Base-by-base conservation (phyloP, 2,329 filamentous ascomycete genomes). In the Tolypocladium inflatum region DNA sequence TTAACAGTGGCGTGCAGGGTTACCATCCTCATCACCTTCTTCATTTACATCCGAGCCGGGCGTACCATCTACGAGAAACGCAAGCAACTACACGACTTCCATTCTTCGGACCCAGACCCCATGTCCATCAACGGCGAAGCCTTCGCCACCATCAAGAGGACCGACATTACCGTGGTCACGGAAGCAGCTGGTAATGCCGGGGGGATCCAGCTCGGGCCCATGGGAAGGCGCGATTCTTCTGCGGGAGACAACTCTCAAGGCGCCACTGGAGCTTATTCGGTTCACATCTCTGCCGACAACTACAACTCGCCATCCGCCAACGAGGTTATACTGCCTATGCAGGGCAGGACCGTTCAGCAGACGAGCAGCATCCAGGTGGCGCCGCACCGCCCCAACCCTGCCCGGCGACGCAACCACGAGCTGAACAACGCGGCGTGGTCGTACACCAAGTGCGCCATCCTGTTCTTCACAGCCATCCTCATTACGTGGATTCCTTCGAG, bases 401-500 rank as follows among this genome's bases (percentile, higher is more conserved):
- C 61, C 59, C 73, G 67, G 59, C 72, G 65, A 65, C 74, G 65
- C 61, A 74, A 76, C 41, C 74, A 79, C 58, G 81, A 84, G 58
- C 76, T 83, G 23, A 85, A 81, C 67, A 85, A 79, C 41, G 86
- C 86, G 3, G 82, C 85, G 1, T 87, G 83, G 83, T 80, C 82
- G 1, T 90, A 90, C 67, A 83, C 86, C 58, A 88, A 88, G 64
- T 88, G 86, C 53, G 81, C 87, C 0, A 76, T 89, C 35, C 77
- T 90, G 10, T 89, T 90, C 77, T 90, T 90, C 71, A 78, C 84
- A 1, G 86, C 86, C 0, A 79, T 90, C 59, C 76, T 89, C 55
- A 80, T 90, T 33, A 89, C 88, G 7, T 90, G 87, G 87, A 83
- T 92, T 58, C 90, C 84, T 1, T 91, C 88, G 1, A 89, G 86